Percentiles rank a stretch among this genome's conserved stretches.
Evolutionary conservation across 495 filamentous ascomycete species (phyloP).

Genomic region (Penicillium egyptiacum): DNA sequence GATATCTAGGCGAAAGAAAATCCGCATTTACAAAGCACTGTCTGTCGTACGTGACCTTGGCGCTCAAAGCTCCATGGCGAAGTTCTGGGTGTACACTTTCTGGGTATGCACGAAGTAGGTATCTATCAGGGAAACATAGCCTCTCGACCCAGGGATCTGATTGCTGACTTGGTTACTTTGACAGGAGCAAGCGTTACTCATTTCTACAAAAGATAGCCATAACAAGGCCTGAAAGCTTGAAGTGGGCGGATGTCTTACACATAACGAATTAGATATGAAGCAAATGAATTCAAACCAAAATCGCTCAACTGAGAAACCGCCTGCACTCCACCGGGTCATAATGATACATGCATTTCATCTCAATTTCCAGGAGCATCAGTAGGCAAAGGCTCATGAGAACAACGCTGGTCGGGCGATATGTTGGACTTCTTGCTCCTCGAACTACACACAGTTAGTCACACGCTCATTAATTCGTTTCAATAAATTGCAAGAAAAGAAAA

Average conservation of each 20-base stretch:
- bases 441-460: conserved; percentile 26
- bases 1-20: neutral
- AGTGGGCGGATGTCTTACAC: no score
- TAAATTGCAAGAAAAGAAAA: conserved; percentile 2
- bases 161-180: neutral
- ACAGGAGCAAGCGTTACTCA: neutral
- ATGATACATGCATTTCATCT: conserved; percentile 22
- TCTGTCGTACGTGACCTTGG: neutral
- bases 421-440: conserved; percentile 44
- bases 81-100: neutral
- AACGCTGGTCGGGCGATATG: conserved; percentile 32
- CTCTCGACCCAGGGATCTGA: neutral
- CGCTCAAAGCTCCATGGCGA: neutral
- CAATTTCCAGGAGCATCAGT: neutral
- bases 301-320: conserved; percentile 20
- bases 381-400: conserved; percentile 39
- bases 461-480: neutral
- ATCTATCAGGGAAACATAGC: neutral
- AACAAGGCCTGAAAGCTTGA: neutral
- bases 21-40: neutral
- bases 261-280: neutral
- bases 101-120: neutral
- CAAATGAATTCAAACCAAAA: conserved; percentile 15
- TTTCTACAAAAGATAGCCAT: neutral
- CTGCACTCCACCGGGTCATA: conserved; percentile 21